phyloP scores from a whole-genome alignment of 768 basidiomycete genomes.

The Macrolepiota albuminosa region DNA sequence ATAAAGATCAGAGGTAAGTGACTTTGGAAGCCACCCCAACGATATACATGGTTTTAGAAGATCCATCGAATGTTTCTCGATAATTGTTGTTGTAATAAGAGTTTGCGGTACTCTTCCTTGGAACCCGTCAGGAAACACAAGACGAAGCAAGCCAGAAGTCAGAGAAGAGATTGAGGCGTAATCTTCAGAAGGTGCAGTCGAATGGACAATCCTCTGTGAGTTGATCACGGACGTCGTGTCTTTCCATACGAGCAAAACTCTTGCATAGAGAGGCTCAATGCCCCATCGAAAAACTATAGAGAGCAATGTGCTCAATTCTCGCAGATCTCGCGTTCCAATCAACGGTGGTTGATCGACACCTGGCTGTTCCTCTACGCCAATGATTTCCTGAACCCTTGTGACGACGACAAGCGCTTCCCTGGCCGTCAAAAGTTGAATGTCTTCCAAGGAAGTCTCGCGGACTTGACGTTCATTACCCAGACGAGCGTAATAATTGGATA shows the following conservation, averaged over 20 bases:
- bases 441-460: slow-evolving; percentile 26
- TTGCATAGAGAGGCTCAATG: slow-evolving; percentile 45
- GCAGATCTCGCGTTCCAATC: slow-evolving; percentile 66
- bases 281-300: slow-evolving; percentile 75
- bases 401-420: slow-evolving; percentile 49
- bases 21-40: slow-evolving; percentile 71
- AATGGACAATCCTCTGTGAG: slow-evolving; percentile 36
- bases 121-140: slow-evolving; percentile 51
- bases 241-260: slow-evolving; percentile 38
- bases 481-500: slow-evolving; percentile 34
- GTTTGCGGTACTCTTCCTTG: slow-evolving; percentile 50
- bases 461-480: slow-evolving; percentile 14
- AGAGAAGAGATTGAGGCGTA: slow-evolving; percentile 40
- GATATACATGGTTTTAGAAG: slow-evolving; percentile 56
- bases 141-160: slow-evolving; percentile 35
- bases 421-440: slow-evolving; percentile 50
- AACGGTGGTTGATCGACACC: slow-evolving; percentile 21
- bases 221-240: slow-evolving; percentile 16
- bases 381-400: slow-evolving; percentile 39
- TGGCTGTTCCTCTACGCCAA: slow-evolving; percentile 23
- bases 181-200: slow-evolving; percentile 37
- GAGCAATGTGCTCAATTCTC: slow-evolving; percentile 55
- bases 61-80: slow-evolving; percentile 51
- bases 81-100: slow-evolving; percentile 53
- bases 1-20: slow-evolving; percentile 30